Base-by-base conservation (phyloP, 2,329 filamentous ascomycete genomes). In the Fusarium kyushuense region DNA sequence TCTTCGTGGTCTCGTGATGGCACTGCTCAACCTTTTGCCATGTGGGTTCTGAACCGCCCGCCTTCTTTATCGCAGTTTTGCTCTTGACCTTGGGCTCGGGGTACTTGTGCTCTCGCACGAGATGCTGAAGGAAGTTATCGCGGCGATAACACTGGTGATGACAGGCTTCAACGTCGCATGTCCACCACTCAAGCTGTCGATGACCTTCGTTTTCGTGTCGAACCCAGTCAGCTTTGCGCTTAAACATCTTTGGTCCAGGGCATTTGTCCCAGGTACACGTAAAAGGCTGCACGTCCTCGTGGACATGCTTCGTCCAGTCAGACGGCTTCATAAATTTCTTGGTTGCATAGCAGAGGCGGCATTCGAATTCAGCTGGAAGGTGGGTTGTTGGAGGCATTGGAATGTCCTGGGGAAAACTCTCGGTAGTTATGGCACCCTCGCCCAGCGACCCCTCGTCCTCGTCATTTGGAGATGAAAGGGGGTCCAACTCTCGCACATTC, bases 231-330 rank as follows among this genome's bases (percentile, higher is more conserved):
- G 94, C 94, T 79, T 97, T 97, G 47, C 94, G 88, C 80, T 97
- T 97, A 83, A 97, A 97, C 35, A 93, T 94, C 79, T 96, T 97
- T 19, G 92, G 89, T 47, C 97, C 93, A 11, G 87, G 86, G 76
- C 94, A 97, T 51, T 88, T 85, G 3, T 91, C 89, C 82, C 95
- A 97, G 0, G 94, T 97, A 79, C 94, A 97, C 5, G 93, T 96
- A 72, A 97, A 97, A 1, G 94, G 94, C 76, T 96, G 92, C 1
- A 97, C 89, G 76, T 97, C 94, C 79, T 97, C 94, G 72, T 97
- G 93, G 1, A 97, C 92, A 75, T 97, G 94, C 77, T 97, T 97
- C 2, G 94, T 97, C 94, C 94, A 97, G 78, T 97, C 94, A 0
- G 94, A 97, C 17, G 94, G 94, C 78, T 97, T 97, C 72, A 90